These are phyloP conservation scores for Ophiostoma australiae DNA, from an alignment of 2,329 filamentous ascomycete species.

Conservation along the genomic window DNA sequence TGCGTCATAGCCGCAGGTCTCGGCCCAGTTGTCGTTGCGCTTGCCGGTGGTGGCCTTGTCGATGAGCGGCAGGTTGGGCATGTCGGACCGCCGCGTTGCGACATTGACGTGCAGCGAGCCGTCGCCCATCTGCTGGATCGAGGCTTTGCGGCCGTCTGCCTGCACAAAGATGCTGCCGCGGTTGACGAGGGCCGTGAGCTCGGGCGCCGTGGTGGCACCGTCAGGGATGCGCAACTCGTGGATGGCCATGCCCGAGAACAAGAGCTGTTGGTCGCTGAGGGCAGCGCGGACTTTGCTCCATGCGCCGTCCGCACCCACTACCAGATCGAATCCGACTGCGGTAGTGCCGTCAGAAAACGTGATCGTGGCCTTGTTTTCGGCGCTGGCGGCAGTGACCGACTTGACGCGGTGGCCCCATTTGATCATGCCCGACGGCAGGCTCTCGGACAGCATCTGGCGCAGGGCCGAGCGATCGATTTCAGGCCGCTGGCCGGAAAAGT, in stretches of 20 bases:
- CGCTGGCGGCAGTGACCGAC: constrained; percentile 31
- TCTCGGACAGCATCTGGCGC: constrained; percentile 42
- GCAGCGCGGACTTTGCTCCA: constrained; percentile 37
- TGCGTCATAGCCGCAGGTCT: constrained; percentile 2
- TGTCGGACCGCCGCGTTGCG: constrained; percentile 36
- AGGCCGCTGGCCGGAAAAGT: not conserved
- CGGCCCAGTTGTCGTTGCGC: not conserved
- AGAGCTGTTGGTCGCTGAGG: constrained; percentile 39
- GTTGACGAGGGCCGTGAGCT: constrained; percentile 43
- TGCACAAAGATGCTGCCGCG: constrained; percentile 45
- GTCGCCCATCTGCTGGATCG: constrained; percentile 46
- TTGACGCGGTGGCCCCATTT: constrained; percentile 44
- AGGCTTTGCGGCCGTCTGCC: constrained; percentile 40
- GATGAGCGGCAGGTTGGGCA: not conserved
- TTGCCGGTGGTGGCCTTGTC: not conserved
- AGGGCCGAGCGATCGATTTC: constrained; percentile 37
- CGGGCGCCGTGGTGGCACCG: constrained; percentile 40
- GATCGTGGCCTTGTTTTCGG: not conserved
- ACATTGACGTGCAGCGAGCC: constrained; percentile 40
- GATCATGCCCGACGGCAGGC: constrained; percentile 43
- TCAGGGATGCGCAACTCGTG: constrained; percentile 42
- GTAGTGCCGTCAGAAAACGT: not conserved
- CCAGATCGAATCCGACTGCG: constrained; percentile 35
- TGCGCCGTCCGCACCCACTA: constrained; percentile 37
- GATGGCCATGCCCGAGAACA: constrained; percentile 44